Evolutionary conservation across 108 stramenopile genomes (phyloP).

Genomic region (Cyclotella sp.): DNA sequence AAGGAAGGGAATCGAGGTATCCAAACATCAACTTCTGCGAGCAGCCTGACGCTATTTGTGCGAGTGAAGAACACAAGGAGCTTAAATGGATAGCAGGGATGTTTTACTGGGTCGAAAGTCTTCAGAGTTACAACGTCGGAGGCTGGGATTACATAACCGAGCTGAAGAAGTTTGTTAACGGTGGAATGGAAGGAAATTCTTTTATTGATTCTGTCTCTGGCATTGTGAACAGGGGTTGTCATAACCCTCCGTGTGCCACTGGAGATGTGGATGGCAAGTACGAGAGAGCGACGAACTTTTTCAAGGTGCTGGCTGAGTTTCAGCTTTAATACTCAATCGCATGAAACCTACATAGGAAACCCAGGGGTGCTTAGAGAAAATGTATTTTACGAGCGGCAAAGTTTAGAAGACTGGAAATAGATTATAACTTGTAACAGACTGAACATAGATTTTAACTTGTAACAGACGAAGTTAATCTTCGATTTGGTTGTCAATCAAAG

Average conservation of each 20-base stretch:
- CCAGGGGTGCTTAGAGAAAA: too few species aligned
- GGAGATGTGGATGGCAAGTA: slow-evolving; percentile 16
- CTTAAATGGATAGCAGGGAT: slow-evolving; percentile 29
- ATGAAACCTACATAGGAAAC: neutral
- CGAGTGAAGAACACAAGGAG: slow-evolving; percentile 17
- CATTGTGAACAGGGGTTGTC: slow-evolving; percentile 30
- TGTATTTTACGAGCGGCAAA: too few species aligned
- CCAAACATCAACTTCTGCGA: slow-evolving; percentile 28
- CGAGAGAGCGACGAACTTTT: slow-evolving; percentile 1
- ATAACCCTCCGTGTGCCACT: slow-evolving; percentile 28
- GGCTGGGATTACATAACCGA: slow-evolving; percentile 36
- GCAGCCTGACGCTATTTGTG: slow-evolving; percentile 21
- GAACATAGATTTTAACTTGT: neutral
- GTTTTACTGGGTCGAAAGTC: slow-evolving; percentile 26
- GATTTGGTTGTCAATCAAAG: slow-evolving; percentile 63
- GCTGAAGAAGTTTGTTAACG: slow-evolving; percentile 31
- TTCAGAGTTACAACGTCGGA: slow-evolving; percentile 15
- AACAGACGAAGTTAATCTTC: slow-evolving; percentile 26
- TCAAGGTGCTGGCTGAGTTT: neutral
- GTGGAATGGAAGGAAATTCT: slow-evolving; percentile 22
- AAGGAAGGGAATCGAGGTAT: slow-evolving; percentile 13
- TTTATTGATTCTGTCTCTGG: slow-evolving; percentile 36
- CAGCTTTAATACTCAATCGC: neutral
- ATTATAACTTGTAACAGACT: neutral
- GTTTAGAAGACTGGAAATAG: neutral